phyloP scores from a whole-genome alignment of 345 rosid genomes.

The Geranium brycei region DNA sequence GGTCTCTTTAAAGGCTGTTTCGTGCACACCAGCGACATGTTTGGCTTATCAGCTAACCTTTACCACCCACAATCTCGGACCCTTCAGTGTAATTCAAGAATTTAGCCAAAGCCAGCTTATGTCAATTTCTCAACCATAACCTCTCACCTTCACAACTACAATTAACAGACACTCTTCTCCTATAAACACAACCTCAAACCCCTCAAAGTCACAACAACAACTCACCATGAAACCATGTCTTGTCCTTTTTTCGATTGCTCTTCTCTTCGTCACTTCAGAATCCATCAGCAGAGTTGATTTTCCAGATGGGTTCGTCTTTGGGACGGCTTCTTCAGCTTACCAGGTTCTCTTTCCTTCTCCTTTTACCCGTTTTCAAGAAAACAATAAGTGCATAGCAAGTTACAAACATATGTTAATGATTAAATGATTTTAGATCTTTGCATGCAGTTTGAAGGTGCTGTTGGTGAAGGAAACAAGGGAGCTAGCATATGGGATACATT shows the following conservation, averaged over 20 bases:
- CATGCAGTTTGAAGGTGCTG: slow-evolving; percentile 82
- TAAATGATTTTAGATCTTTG: not conserved
- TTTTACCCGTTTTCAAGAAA: too few species aligned
- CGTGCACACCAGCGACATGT: not conserved
- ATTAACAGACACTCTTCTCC: not conserved
- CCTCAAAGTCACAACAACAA: slow-evolving; percentile 1
- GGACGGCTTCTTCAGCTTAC: slow-evolving; percentile 90
- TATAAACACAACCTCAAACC: not conserved
- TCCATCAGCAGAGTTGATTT: slow-evolving; percentile 54
- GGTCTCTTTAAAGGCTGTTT: not conserved
- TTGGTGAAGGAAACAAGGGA: slow-evolving; percentile 80
- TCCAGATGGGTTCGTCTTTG: slow-evolving; percentile 63
- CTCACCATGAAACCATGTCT: slow-evolving; percentile 15
- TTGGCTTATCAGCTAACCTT: not conserved
- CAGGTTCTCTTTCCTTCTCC: slow-evolving; percentile 31
- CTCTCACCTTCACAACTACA: slow-evolving; percentile 23
- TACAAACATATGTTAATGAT: too few species aligned
- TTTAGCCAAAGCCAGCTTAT: slow-evolving; percentile 2
- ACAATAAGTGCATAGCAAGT: too few species aligned
- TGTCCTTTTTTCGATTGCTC: slow-evolving; percentile 10
- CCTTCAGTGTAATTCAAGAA: slow-evolving; percentile 15
- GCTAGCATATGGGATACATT: slow-evolving; percentile 83
- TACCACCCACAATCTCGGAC: not conserved
- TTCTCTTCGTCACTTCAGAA: slow-evolving; percentile 22
- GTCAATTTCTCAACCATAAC: slow-evolving; percentile 6